A percentile compares a stretch with the other conserved stretches of the same genome.
These are phyloP conservation scores for Trichosanthes truncata DNA, from an alignment of 306 rosid species.

Conservation along the genomic window DNA sequence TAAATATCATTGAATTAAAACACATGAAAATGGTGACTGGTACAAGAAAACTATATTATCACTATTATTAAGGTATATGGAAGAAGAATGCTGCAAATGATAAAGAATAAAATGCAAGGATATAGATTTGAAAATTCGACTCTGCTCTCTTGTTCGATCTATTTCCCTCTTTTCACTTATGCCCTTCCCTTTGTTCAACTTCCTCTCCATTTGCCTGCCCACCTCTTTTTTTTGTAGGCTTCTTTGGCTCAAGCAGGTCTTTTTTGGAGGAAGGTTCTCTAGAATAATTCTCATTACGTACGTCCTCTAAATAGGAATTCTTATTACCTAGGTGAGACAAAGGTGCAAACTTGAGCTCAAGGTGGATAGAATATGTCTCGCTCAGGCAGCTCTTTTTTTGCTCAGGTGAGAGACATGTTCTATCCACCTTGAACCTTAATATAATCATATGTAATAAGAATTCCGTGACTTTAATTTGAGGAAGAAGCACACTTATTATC, in stretches of 20 bases:
- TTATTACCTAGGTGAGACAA: too few species aligned
- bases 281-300: too few species aligned
- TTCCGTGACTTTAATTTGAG: background rate
- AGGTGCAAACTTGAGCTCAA: too few species aligned
- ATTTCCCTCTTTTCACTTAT: too few species aligned
- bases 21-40: background rate
- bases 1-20: background rate
- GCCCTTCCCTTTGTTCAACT: too few species aligned
- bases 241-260: too few species aligned
- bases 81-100: background rate
- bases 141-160: too few species aligned
- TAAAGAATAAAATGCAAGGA: background rate
- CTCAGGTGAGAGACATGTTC: background rate
- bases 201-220: too few species aligned
- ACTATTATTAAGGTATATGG: background rate
- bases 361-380: background rate
- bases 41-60: background rate
- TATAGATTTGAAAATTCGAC: background rate
- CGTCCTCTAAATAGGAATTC: too few species aligned
- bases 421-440: background rate
- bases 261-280: too few species aligned
- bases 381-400: background rate
- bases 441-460: background rate
- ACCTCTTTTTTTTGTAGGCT: too few species aligned
- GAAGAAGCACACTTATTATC: too few species aligned